A percentile compares a stretch with the other conserved stretches of the same genome.
Evolutionary conservation across 805 yeast genomes (phyloP).

Genomic region (Starmera caribaea): DNA sequence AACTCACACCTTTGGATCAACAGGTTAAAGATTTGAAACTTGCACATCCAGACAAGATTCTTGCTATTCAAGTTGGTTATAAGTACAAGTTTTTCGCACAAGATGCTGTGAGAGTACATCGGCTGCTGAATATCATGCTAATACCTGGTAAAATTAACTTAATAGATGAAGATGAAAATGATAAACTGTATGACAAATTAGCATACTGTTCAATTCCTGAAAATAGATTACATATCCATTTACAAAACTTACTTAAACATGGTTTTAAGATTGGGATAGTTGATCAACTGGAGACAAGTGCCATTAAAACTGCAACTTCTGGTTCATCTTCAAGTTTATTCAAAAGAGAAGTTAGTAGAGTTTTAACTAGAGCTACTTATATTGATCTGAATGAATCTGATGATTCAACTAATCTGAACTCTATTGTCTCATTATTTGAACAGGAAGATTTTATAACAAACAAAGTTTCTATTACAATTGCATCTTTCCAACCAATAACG

Average conservation of each 20-base stretch:
- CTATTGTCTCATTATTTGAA: constrained; percentile 37
- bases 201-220: constrained; percentile 87
- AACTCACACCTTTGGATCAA: constrained; percentile 69
- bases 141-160: constrained; percentile 57
- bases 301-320: constrained; percentile 45
- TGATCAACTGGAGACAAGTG: constrained; percentile 75
- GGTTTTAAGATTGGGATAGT: constrained; percentile 85
- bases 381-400: constrained; percentile 44
- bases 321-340: constrained; percentile 50
- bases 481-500: constrained; percentile 61
- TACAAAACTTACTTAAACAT: constrained; percentile 57
- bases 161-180: constrained; percentile 40
- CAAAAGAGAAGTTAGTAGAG: constrained; percentile 55
- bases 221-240: constrained; percentile 60
- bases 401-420: constrained; percentile 26
- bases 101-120: constrained; percentile 68
- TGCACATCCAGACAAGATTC: constrained; percentile 51
- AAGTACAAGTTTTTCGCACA: constrained; percentile 80
- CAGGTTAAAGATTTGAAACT: constrained; percentile 64
- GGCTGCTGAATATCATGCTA: constrained; percentile 57
- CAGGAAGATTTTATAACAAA: background rate
- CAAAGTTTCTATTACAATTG: constrained; percentile 28
- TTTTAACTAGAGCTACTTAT: constrained; percentile 79
- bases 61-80: constrained; percentile 87
- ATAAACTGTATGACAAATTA: constrained; percentile 43